phyloP scores from a whole-genome alignment of 192 early-diverging fungal species.

The Obelidium mucronatum region DNA sequence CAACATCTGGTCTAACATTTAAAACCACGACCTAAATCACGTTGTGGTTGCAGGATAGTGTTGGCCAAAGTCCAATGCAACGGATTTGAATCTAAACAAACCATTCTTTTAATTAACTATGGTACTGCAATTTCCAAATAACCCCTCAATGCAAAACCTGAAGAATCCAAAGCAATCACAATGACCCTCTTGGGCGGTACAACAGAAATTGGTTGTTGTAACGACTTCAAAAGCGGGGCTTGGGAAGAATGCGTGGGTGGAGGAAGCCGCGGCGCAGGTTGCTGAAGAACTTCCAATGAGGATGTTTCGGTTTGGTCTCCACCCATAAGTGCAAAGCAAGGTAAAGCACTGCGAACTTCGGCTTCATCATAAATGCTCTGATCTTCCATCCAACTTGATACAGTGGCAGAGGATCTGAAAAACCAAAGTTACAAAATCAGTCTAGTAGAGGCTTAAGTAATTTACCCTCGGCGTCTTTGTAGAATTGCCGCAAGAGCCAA shows the following conservation, averaged over 20 bases:
- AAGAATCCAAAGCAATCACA: constrained; percentile 21
- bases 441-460: not conserved
- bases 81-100: not conserved
- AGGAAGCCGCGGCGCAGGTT: too few species aligned
- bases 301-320: too few species aligned
- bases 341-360: constrained; percentile 28
- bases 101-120: not conserved
- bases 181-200: not conserved
- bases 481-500: not conserved
- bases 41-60: constrained; percentile 11
- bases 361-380: constrained; percentile 29
- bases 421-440: not conserved
- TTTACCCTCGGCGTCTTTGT: not conserved
- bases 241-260: too few species aligned
- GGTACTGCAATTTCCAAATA: not conserved
- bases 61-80: not conserved
- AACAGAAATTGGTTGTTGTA: too few species aligned
- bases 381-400: constrained; percentile 31
- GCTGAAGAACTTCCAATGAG: too few species aligned
- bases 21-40: constrained; percentile 15
- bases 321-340: constrained; percentile 9
- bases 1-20: not conserved
- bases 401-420: constrained; percentile 20
- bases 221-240: too few species aligned
- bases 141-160: not conserved